A percentile compares a stretch with the other conserved stretches of the same genome.
Evolutionary conservation across 495 filamentous ascomycete species (phyloP).

Genomic region (Oidiodendron maius): DNA sequence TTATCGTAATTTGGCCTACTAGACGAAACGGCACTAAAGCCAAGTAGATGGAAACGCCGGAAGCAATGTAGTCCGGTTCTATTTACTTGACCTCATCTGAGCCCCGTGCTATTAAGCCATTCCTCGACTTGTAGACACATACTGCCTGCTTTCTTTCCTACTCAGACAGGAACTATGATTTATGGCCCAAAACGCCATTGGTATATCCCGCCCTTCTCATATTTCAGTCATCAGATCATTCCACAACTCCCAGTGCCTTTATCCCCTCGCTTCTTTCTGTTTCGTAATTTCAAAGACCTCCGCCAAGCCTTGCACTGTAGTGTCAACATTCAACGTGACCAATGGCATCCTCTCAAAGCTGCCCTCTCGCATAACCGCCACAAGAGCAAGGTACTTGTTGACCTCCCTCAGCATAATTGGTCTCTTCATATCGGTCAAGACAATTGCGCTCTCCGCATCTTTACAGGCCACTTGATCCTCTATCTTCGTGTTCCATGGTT

Average conservation of each 20-base stretch:
- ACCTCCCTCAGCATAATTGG: slow-evolving; percentile 84
- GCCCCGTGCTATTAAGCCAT: no score
- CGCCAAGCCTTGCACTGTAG: slow-evolving; percentile 45
- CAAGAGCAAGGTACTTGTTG: slow-evolving; percentile 76
- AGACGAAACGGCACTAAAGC: no score
- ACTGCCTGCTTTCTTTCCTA: no score
- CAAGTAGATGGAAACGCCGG: no score
- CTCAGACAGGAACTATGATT: no score
- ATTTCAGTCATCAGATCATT: not conserved
- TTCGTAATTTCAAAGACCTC: slow-evolving; percentile 54
- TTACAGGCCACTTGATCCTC: slow-evolving; percentile 55
- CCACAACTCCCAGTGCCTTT: not conserved
- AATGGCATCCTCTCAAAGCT: slow-evolving; percentile 53
- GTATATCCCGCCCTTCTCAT: not conserved
- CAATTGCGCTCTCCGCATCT: slow-evolving; percentile 74
- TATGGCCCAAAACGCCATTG: not conserved
- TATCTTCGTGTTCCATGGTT: slow-evolving; percentile 57
- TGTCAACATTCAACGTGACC: slow-evolving; percentile 52
- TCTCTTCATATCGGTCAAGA: slow-evolving; percentile 70
- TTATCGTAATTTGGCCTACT: no score
- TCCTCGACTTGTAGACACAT: no score
- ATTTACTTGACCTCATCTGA: no score
- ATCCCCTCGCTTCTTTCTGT: slow-evolving; percentile 24
- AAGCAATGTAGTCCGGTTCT: no score
- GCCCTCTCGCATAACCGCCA: slow-evolving; percentile 68